Evolutionary conservation across 768 basidiomycete genomes (phyloP), one percentile per base, ranked within the genome.

Genomic region (Daedaleopsis nitida): DNA sequence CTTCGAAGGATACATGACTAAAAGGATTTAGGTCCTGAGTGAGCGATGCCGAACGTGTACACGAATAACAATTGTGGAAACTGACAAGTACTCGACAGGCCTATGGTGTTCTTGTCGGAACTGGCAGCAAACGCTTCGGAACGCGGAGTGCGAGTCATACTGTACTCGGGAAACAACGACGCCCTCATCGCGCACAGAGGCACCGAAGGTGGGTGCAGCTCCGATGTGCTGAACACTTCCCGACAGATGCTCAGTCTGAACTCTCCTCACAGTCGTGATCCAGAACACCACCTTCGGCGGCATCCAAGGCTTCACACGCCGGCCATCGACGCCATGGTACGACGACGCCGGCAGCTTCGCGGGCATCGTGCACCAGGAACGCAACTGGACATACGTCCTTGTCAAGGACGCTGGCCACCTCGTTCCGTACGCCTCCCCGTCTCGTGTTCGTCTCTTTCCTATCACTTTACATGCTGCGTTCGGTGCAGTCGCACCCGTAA

Each of bases 201-300:
- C 13, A 83, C 86, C 34, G 84, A 90, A 80, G 73, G 88, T 87
- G 70, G 5, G 79, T 24, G 14, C n/a, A n/a, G n/a, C n/a, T n/a
- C n/a, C n/a, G n/a, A n/a, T n/a, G n/a, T n/a, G n/a, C n/a, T n/a
- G n/a, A n/a, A n/a, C n/a, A n/a, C n/a, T n/a, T n/a, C n/a, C n/a
- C n/a, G n/a, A n/a, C n/a, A n/a, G n/a, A n/a, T n/a, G n/a, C n/a
- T n/a, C n/a, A n/a, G n/a, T n/a, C n/a, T n/a, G n/a, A n/a, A n/a
- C n/a, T n/a, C n/a, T n/a, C n/a, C n/a, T n/a, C n/a, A n/a, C n/a
- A n/a, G 27, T 32, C 27, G 7, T 32, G 4, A 32, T 32, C 27
- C 34, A 89, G 86, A 92, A 92, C 67, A 89, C 88, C n/a, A 90
- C 90, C 0, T 92, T 91, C 65, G 89, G 88, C 27, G 89, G 88